A percentile compares a stretch with the other conserved stretches of the same genome.
These are phyloP conservation scores for Pythium grandisporangium DNA, from an alignment of 352 stramenopile genomes.

Conservation along the genomic window DNA sequence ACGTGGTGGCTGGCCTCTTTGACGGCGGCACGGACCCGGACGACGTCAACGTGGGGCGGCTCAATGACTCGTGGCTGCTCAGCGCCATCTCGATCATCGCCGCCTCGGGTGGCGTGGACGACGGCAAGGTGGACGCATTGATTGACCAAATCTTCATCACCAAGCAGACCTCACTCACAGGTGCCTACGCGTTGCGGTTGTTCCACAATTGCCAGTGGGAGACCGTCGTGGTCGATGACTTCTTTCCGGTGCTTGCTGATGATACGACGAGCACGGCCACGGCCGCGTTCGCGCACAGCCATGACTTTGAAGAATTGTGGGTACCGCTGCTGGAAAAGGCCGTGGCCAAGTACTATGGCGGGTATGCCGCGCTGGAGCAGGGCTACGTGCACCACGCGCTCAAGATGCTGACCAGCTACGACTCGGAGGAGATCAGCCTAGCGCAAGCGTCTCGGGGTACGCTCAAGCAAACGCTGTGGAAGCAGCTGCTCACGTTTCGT, in stretches of 20 bases:
- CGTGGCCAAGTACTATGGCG: slow-evolving; percentile 89
- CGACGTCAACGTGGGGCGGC: slow-evolving; percentile 71
- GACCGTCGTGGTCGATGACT: slow-evolving; percentile 89
- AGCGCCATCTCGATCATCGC: slow-evolving; percentile 88
- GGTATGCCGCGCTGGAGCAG: slow-evolving; percentile 77
- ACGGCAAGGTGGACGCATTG: slow-evolving; percentile 82
- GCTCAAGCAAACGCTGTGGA: slow-evolving; percentile 87
- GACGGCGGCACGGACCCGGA: slow-evolving; percentile 89
- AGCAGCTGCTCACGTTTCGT: slow-evolving; percentile 78
- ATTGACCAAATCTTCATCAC: slow-evolving; percentile 87
- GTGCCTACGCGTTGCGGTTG: slow-evolving; percentile 86
- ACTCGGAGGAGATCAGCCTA: slow-evolving; percentile 86
- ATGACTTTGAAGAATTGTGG: slow-evolving; percentile 88
- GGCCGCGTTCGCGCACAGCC: slow-evolving; percentile 81
- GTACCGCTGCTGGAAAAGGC: slow-evolving; percentile 90
- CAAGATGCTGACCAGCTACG: slow-evolving; percentile 77
- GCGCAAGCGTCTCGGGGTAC: slow-evolving; percentile 69
- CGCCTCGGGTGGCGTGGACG: slow-evolving; percentile 79
- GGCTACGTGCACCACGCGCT: slow-evolving; percentile 90
- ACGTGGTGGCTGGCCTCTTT: slow-evolving; percentile 83
- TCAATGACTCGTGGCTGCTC: slow-evolving; percentile 87
- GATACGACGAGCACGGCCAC: slow-evolving; percentile 52
- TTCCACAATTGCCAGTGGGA: slow-evolving; percentile 92
- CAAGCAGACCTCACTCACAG: slow-evolving; percentile 86
- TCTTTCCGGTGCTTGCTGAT: slow-evolving; percentile 78